Evolutionary conservation across 2,329 filamentous ascomycete genomes (phyloP), one percentile per base, ranked within the genome.

Genomic region (Diplodia corticola): DNA sequence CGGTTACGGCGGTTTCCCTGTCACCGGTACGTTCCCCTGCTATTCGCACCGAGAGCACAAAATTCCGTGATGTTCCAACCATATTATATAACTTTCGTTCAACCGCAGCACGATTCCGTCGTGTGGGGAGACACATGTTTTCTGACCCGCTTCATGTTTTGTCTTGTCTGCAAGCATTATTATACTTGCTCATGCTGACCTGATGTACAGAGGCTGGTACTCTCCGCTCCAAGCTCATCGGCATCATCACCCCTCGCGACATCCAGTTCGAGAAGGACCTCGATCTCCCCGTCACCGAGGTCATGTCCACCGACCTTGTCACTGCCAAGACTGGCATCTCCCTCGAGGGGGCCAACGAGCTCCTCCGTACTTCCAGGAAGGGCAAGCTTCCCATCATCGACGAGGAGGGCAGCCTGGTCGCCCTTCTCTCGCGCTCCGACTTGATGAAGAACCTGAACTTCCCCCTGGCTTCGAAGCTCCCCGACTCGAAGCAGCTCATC

Each of bases 21-120:
- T 99, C 67, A 99, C 95, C 81, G 95, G 96, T 99, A 85, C 86
- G 94, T 69, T 69, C 65, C 66, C 33, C 55, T 68, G 69, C 67
- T 68, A 67, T 69, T 69, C 46, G 48, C 48, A 12, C 46, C 17
- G 54, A 22, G 22, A 33, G 20, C 28, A 22, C 50, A 35, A 65
- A 65, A 77, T 82, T 81, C 73, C 80, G 84, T 93, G 91, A 97
- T 97, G 95, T 87, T 78, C 80, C 84, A 85, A 81, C 83, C 85
- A 86, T 80, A 80, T 74, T 78, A 83, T 87, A 91, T 97, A 98
- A 98, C 95, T 99, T 99, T 99, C 95, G 95, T 99, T 99, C 95
- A 94, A 94, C 95, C 92, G 92, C 86, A 96, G 89, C 40, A 55
- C 87, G 90, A 91, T 89, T 85, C 86, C 83, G 88, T 86, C 86